Conservation (phyloP, 1,284 basidiomycete species). For the Puccinia novopanici region DNA sequence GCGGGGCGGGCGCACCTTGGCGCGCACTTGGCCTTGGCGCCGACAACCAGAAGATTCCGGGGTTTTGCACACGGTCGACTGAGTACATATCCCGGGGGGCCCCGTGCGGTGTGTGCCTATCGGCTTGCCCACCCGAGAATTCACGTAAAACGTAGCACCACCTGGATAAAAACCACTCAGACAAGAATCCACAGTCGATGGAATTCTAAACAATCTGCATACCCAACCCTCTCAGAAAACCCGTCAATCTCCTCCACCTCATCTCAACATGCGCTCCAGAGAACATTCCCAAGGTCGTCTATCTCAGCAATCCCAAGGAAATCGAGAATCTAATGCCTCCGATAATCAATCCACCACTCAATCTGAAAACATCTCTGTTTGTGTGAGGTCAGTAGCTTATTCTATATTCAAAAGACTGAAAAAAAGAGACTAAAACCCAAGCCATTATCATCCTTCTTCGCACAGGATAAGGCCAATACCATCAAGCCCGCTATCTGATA, state of each 20-base stretch:
- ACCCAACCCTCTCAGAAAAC: background rate
- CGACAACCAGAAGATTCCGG: no score
- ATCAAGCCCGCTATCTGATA: constrained; percentile 35
- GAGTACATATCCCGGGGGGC: no score
- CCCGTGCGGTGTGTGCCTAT: no score
- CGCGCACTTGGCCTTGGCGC: no score
- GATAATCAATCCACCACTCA: no score
- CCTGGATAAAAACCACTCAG: no score
- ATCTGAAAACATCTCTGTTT: constrained; percentile 45
- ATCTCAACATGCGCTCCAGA: constrained; percentile 23
- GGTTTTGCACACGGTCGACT: no score
- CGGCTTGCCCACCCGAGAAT: no score
- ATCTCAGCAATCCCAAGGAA: constrained; percentile 1
- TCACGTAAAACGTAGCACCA: no score
- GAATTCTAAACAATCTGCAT: no score
- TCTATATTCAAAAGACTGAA: background rate
- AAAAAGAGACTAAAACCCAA: background rate
- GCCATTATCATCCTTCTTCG: background rate
- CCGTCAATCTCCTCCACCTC: background rate
- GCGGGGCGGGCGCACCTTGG: no score
- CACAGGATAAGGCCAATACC: constrained; percentile 29
- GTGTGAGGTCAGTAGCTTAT: constrained; percentile 37
- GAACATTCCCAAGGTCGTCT: constrained; percentile 10
- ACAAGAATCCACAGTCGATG: no score
- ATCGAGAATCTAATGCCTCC: constrained; percentile 1